These are phyloP conservation scores for Ambrosiella beaveri DNA, from an alignment of 2,329 filamentous ascomycete species.

Conservation along the genomic window DNA sequence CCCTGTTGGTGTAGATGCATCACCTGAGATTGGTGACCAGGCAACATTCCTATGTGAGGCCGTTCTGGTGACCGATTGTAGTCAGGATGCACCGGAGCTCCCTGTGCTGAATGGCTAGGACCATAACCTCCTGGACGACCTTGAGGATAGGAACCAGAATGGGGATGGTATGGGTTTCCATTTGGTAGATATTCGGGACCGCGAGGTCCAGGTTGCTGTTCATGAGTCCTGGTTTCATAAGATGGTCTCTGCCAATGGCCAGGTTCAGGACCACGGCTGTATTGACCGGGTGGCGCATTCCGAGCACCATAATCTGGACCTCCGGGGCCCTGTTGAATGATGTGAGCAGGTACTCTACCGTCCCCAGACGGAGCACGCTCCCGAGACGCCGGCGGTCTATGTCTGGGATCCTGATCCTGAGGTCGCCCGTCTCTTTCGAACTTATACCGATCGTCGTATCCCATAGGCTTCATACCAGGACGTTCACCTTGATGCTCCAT, in stretches of 20 bases:
- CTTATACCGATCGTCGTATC: slow-evolving; percentile 37
- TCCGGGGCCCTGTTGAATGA: neutral
- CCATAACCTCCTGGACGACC: slow-evolving; percentile 9
- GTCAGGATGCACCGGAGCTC: slow-evolving; percentile 14
- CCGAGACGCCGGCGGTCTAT: neutral
- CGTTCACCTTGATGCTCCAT: slow-evolving; percentile 32
- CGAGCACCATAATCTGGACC: neutral
- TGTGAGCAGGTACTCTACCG: slow-evolving; percentile 1
- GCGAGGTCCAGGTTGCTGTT: slow-evolving; percentile 24
- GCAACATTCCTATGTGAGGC: slow-evolving; percentile 16
- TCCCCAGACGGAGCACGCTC: slow-evolving; percentile 8
- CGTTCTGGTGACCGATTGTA: slow-evolving; percentile 17
- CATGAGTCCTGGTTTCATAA: slow-evolving; percentile 26
- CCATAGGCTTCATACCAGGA: slow-evolving; percentile 24
- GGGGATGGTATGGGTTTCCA: neutral
- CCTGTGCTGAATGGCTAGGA: slow-evolving; percentile 14
- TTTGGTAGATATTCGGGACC: slow-evolving; percentile 1
- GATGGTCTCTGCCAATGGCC: slow-evolving; percentile 13
- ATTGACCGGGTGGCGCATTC: slow-evolving; percentile 4
- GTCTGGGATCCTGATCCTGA: slow-evolving; percentile 4
- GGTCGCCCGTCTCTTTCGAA: slow-evolving; percentile 21
- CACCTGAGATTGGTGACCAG: slow-evolving; percentile 19
- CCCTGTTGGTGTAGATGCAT: slow-evolving; percentile 10
- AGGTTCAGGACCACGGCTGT: slow-evolving; percentile 7
- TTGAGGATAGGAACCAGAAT: slow-evolving; percentile 10